Evolutionary conservation across 2,329 filamentous ascomycete species (phyloP).

Genomic region (Colletotrichum orchidophilum): DNA sequence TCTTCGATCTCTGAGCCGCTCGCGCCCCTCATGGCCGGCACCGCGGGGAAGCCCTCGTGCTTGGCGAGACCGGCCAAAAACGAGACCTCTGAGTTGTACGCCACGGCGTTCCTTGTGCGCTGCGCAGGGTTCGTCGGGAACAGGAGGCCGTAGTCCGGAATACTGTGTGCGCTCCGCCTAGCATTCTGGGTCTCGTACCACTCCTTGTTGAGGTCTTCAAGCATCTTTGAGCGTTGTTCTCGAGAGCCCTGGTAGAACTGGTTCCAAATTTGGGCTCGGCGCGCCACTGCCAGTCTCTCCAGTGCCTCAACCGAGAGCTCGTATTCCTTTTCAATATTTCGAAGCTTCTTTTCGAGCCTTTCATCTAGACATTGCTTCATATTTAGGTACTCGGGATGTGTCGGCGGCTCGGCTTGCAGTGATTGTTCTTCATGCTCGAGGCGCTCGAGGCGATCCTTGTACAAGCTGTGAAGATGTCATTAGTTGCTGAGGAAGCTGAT

Average conservation of each 20-base stretch:
- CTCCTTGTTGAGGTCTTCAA: slow-evolving; percentile 85
- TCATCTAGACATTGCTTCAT: slow-evolving; percentile 90
- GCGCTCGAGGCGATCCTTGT: slow-evolving; percentile 86
- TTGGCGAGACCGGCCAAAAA: slow-evolving; percentile 91
- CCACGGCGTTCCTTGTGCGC: slow-evolving; percentile 84
- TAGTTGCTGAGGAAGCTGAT: background rate
- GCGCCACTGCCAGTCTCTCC: slow-evolving; percentile 78
- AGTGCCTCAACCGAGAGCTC: slow-evolving; percentile 79
- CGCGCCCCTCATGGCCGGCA: slow-evolving; percentile 82
- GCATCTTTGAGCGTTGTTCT: slow-evolving; percentile 80
- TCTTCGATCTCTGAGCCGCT: slow-evolving; percentile 80
- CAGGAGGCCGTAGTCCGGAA: slow-evolving; percentile 83
- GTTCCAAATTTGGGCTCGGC: slow-evolving; percentile 85
- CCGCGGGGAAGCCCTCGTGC: slow-evolving; percentile 94
- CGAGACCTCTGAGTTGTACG: slow-evolving; percentile 95
- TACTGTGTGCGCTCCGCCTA: slow-evolving; percentile 80
- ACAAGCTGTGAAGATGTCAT: slow-evolving; percentile 67
- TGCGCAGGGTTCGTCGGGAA: slow-evolving; percentile 82
- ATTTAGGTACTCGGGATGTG: slow-evolving; percentile 90
- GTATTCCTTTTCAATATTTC: slow-evolving; percentile 77
- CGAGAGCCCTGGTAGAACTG: slow-evolving; percentile 91
- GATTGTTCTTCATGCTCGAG: slow-evolving; percentile 77
- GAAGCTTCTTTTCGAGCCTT: slow-evolving; percentile 81
- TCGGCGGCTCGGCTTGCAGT: slow-evolving; percentile 67
- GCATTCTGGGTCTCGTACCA: slow-evolving; percentile 95